Evolutionary conservation across 1,139 yeast genomes (phyloP), one percentile per base, ranked within the genome.

Genomic region (Zygosaccharomyces pseudobailii): DNA sequence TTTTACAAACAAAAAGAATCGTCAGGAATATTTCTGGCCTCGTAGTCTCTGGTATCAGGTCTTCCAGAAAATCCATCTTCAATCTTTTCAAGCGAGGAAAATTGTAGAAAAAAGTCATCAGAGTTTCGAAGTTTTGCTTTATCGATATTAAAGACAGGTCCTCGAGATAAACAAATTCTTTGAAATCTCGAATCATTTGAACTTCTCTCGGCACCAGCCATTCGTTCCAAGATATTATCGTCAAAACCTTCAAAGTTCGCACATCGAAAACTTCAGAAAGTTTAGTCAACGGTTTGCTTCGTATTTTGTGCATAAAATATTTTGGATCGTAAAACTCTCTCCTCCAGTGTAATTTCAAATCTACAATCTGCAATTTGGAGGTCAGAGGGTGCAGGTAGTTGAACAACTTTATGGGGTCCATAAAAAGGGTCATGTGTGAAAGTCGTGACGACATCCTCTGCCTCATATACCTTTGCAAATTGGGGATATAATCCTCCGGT

Each of bases 181-280:
- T 53, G 55, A 71, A 66, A 49, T 68, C 67, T 46, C 61, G 66
- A 36, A 68, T 57, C 58, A 67, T 64, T 42, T 65, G 65, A 22
- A 63, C 53, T 44, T 61, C 65, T 36, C 66, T 56, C 13, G 61
- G 59, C 21, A 59, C 52, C 23, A 62, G 51, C 7, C 62, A 56
- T 42, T 69, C 72, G 49, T 65, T 65, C 75, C 75, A 71, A 3
- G 75, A 71, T 5, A 70, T 70, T 5, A 71, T 60, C 0, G 74
- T 71, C 31, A 71, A 55, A 0, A 66, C 61, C 47, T 66, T 67
- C 42, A 71, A 54, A 2, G 62, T 52, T 37, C 65, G 55, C 1
- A 59, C 52, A 47, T 70, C 72, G 42, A 71, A 67, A 2, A 71
- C 50, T 32, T 71, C 73, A 5, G 64, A 61, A 31, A 71, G 54